Evolutionary conservation across 352 stramenopile genomes (phyloP).

Genomic region (Globisporangium abappressorium): DNA sequence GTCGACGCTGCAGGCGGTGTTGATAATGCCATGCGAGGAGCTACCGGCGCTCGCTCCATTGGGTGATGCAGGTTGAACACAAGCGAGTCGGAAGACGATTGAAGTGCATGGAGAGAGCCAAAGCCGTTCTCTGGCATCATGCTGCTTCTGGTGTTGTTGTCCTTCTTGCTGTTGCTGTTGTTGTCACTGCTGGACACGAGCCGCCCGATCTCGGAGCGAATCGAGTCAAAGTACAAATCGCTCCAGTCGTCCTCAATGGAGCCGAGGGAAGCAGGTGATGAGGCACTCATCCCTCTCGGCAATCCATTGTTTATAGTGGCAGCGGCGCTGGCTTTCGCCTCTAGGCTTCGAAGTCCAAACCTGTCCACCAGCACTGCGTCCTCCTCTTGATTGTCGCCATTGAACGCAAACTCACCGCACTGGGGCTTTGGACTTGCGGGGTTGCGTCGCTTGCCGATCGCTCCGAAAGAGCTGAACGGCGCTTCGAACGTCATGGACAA

Average conservation of each 20-base stretch:
- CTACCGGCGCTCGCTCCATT: not conserved
- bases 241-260: slow-evolving; percentile 16
- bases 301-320: not conserved
- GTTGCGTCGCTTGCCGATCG: slow-evolving; percentile 15
- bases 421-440: not conserved
- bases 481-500: slow-evolving; percentile 15
- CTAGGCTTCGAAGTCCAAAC: slow-evolving; percentile 4
- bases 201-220: slow-evolving; percentile 21
- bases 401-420: not conserved
- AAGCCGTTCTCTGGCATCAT: not conserved
- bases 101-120: not conserved
- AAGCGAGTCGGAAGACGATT: not conserved
- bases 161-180: not conserved
- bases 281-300: not conserved
- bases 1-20: not conserved
- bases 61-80: not conserved
- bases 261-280: not conserved
- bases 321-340: not conserved
- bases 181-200: slow-evolving; percentile 6
- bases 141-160: not conserved
- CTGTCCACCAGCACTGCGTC: slow-evolving; percentile 12
- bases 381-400: not conserved
- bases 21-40: not conserved
- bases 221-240: slow-evolving; percentile 25
- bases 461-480: slow-evolving; percentile 18